Conservation (phyloP, 768 basidiomycete genomes). For the Pleurotus eryngii region DNA sequence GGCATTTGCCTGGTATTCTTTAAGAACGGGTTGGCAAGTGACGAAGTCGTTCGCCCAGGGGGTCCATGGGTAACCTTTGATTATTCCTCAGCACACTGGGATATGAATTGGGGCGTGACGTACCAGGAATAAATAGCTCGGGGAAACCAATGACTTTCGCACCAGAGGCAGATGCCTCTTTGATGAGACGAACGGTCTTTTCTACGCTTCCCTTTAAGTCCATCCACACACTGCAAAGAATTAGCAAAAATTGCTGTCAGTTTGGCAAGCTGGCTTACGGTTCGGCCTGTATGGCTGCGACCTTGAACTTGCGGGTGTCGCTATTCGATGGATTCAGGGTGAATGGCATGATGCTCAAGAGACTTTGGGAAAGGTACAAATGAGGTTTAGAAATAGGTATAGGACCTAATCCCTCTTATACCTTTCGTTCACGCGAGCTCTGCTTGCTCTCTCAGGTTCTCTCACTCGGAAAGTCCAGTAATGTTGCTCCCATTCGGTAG, state of each 20-base stretch:
- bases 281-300: conserved; percentile 1
- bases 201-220: conserved; percentile 22
- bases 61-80: conserved; percentile 27
- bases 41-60: conserved; percentile 29
- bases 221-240: conserved; percentile 1
- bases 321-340: conserved; percentile 7
- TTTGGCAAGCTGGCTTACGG: background rate
- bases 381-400: background rate
- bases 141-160: conserved; percentile 29
- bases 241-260: background rate
- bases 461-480: too few relatives aligned
- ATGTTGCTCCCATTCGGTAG: too few relatives aligned
- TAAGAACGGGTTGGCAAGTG: conserved; percentile 19
- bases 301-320: conserved; percentile 3
- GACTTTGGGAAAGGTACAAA: background rate
- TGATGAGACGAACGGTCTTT: conserved; percentile 24
- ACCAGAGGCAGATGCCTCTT: conserved; percentile 22
- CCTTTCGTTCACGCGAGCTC: background rate
- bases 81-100: background rate
- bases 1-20: conserved; percentile 26
- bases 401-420: background rate
- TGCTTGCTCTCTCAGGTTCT: too few relatives aligned
- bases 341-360: background rate
- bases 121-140: conserved; percentile 27
- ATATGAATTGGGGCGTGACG: background rate